These are phyloP conservation scores for Nakazawaea siamensis DNA, from an alignment of 805 yeast genomes.

Conservation along the genomic window DNA sequence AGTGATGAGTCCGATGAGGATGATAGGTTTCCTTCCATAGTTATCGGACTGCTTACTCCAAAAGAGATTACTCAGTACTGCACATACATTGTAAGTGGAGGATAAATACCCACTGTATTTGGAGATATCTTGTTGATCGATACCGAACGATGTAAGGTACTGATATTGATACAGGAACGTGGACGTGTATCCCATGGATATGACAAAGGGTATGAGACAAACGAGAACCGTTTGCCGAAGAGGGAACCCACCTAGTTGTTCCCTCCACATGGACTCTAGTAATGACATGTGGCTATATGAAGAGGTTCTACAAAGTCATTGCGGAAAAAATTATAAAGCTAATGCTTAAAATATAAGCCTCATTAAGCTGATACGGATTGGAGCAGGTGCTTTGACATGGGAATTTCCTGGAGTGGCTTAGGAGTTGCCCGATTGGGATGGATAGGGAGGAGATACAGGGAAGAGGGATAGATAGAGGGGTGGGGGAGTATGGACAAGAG, in stretches of 20 bases:
- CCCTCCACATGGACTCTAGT: no score
- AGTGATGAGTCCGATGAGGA: constrained; percentile 46
- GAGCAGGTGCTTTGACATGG: no score
- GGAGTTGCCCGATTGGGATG: no score
- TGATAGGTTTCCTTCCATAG: constrained; percentile 51
- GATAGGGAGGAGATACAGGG: no score
- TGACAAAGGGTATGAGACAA: constrained; percentile 14
- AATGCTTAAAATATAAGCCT: no score
- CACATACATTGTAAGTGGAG: constrained; percentile 51
- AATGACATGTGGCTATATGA: no score
- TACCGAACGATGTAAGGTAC: constrained; percentile 49
- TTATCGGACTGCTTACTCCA: constrained; percentile 52
- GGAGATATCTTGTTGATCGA: constrained; percentile 42
- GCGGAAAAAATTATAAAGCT: no score
- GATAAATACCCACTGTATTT: constrained; percentile 55
- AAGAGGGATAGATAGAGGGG: no score
- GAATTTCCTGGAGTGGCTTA: no score
- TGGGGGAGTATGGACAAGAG: no score
- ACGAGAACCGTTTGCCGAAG: constrained; percentile 21
- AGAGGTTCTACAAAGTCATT: no score
- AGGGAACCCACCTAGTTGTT: constrained; percentile 2
- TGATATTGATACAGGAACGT: constrained; percentile 38
- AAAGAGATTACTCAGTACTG: constrained; percentile 43
- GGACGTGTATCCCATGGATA: constrained; percentile 37
- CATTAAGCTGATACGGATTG: no score